A percentile compares a stretch with the other conserved stretches of the same genome.
phyloP scores from a whole-genome alignment of 1,139 yeast genomes.

The Saccharomyces hybrid region DNA sequence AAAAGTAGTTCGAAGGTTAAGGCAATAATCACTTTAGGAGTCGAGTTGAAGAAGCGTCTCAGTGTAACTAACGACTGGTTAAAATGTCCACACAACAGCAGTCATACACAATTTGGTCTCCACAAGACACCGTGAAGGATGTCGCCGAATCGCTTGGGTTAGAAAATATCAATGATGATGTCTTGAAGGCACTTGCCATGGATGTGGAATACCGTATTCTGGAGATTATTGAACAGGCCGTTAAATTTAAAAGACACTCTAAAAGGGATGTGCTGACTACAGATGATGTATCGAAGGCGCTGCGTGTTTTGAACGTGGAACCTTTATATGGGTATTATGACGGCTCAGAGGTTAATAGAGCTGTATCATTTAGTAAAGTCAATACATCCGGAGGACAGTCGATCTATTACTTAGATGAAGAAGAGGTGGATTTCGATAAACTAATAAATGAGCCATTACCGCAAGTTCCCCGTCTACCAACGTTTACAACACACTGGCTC shows the following conservation, averaged over 20 bases:
- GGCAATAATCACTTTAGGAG: neutral
- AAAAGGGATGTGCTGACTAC: constrained; percentile 79
- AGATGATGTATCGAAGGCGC: constrained; percentile 71
- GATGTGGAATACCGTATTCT: constrained; percentile 96
- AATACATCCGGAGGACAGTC: constrained; percentile 47
- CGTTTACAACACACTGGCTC: constrained; percentile 96
- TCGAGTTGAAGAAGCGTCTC: neutral
- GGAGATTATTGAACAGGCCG: constrained; percentile 91
- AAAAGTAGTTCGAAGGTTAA: neutral
- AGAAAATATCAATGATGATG: constrained; percentile 74
- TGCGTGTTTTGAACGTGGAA: constrained; percentile 81
- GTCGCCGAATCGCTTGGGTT: constrained; percentile 91
- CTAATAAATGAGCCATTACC: constrained; percentile 92
- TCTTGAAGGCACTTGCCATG: constrained; percentile 93
- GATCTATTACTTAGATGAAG: constrained; percentile 80
- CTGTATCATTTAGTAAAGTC: constrained; percentile 36
- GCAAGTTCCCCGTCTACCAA: constrained; percentile 84
- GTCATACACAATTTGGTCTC: constrained; percentile 95
- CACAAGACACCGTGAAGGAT: constrained; percentile 92
- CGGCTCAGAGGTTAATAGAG: constrained; percentile 24
- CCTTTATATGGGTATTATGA: constrained; percentile 67
- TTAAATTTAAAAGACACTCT: constrained; percentile 92
- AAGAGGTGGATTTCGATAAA: constrained; percentile 89
- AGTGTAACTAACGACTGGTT: neutral
- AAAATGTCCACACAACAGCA: constrained; percentile 25